phyloP scores from a whole-genome alignment of 345 rosid species.

The Turnera subulata region DNA sequence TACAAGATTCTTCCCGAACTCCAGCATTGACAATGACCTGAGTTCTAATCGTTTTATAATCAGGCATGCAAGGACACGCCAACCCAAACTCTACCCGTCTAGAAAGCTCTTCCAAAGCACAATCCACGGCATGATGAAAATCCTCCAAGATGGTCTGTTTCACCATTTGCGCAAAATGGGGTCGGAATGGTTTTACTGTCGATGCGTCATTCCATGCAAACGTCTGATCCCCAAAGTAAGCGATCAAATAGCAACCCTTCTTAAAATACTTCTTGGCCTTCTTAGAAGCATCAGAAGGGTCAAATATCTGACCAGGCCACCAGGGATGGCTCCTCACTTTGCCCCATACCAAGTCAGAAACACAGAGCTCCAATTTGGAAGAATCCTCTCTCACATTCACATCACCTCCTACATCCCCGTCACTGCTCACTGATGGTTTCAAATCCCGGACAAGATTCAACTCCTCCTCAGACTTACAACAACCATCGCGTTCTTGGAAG shows the following conservation, averaged over 20 bases:
- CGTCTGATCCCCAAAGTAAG: constrained; percentile 68
- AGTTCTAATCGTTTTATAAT: constrained; percentile 34
- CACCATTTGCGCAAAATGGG: constrained; percentile 53
- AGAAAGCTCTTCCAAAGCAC: constrained; percentile 69
- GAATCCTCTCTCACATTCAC: neutral
- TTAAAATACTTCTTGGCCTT: constrained; percentile 57
- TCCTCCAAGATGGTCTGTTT: constrained; percentile 47
- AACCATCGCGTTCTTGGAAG: constrained; percentile 9
- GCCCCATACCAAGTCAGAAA: constrained; percentile 77
- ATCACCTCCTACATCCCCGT: constrained; percentile 13
- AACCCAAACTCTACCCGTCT: constrained; percentile 69
- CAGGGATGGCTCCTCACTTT: constrained; percentile 88
- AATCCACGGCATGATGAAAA: constrained; percentile 53
- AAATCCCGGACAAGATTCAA: constrained; percentile 23
- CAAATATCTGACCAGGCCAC: constrained; percentile 90
- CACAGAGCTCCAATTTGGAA: constrained; percentile 24
- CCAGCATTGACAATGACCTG: constrained; percentile 63
- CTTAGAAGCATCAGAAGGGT: constrained; percentile 46
- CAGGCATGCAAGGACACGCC: constrained; percentile 63
- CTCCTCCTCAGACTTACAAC: constrained; percentile 1
- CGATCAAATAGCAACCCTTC: constrained; percentile 49
- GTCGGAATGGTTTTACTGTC: constrained; percentile 54
- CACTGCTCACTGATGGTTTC: constrained; percentile 4
- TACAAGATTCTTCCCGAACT: constrained; percentile 38
- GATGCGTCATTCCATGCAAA: constrained; percentile 71